phyloP scores from a whole-genome alignment of 805 yeast genomes.

The Metschnikowia hibisci region DNA sequence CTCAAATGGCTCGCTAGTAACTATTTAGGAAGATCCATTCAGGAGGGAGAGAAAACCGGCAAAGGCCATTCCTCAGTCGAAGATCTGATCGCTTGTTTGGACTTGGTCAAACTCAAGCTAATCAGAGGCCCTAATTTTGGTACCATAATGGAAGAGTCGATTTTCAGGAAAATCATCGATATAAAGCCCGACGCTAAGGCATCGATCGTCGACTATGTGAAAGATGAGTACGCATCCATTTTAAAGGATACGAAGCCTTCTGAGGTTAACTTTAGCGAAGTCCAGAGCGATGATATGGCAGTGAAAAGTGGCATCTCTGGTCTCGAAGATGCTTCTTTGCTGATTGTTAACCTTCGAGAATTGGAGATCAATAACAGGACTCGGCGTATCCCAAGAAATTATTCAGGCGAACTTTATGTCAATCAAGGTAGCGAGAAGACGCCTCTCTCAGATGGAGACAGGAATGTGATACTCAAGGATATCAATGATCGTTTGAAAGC shows the following conservation, averaged over 20 bases:
- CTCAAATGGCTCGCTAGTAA: constrained; percentile 63
- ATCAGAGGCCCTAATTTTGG: constrained; percentile 69
- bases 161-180: constrained; percentile 10
- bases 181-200: constrained; percentile 15
- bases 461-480: constrained; percentile 20
- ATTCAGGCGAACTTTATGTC: constrained; percentile 17
- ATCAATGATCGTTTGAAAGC: constrained; percentile 44
- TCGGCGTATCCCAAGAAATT: constrained; percentile 20
- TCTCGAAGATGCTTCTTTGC: constrained; percentile 40
- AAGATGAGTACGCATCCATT: constrained; percentile 16
- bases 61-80: constrained; percentile 76
- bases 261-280: constrained; percentile 32
- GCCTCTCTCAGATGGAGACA: constrained; percentile 7
- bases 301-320: constrained; percentile 39
- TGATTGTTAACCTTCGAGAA: constrained; percentile 55
- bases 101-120: constrained; percentile 66
- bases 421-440: constrained; percentile 10
- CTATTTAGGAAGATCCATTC: constrained; percentile 58
- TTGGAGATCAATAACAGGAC: constrained; percentile 44
- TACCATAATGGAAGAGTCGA: constrained; percentile 16
- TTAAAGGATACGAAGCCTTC: constrained; percentile 9
- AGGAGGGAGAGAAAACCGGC: constrained; percentile 56
- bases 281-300: constrained; percentile 58
- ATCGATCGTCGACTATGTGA: constrained; percentile 26
- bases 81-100: constrained; percentile 78